A percentile compares a stretch with the other conserved stretches of the same genome.
Evolutionary conservation across 2,329 filamentous ascomycete genomes (phyloP).

Genomic region (Beauveria bassiana): DNA sequence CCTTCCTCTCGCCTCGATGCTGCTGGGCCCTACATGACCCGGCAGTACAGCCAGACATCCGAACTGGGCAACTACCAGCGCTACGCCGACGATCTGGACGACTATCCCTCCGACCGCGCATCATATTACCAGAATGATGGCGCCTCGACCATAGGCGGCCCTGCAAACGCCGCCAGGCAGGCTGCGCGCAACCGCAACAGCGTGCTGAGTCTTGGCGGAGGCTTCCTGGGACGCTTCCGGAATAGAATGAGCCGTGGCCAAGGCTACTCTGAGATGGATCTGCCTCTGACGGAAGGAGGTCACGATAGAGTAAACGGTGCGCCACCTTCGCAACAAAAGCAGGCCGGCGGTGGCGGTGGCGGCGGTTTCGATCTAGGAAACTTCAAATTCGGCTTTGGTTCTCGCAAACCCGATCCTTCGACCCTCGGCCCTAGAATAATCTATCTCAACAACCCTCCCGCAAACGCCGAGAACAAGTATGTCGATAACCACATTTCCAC

Average conservation of each 20-base stretch:
- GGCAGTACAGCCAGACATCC: slow-evolving; percentile 65
- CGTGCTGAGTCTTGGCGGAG: slow-evolving; percentile 78
- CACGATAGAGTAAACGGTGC: slow-evolving; percentile 28
- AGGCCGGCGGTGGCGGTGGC: slow-evolving; percentile 22
- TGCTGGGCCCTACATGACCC: slow-evolving; percentile 37
- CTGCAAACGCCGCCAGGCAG: slow-evolving; percentile 40
- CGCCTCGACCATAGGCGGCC: slow-evolving; percentile 32
- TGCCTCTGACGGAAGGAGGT: slow-evolving; percentile 76
- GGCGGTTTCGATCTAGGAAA: slow-evolving; percentile 55
- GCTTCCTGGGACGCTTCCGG: slow-evolving; percentile 79
- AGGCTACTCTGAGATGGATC: slow-evolving; percentile 95
- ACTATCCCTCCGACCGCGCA: slow-evolving; percentile 68
- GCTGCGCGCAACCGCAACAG: slow-evolving; percentile 77
- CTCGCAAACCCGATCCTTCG: slow-evolving; percentile 78
- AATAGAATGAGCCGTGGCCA: slow-evolving; percentile 83
- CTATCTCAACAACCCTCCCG: slow-evolving; percentile 90
- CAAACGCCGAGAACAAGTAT: slow-evolving; percentile 83
- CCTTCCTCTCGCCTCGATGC: slow-evolving; percentile 8
- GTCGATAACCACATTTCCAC: slow-evolving; percentile 96
- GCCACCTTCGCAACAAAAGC: slow-evolving; percentile 26
- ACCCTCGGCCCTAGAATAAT: slow-evolving; percentile 89
- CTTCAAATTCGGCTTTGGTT: slow-evolving; percentile 90
- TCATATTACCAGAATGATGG: slow-evolving; percentile 68
- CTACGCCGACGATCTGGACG: slow-evolving; percentile 83
- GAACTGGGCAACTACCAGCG: slow-evolving; percentile 82